Conservation (phyloP, 768 basidiomycete genomes). For the Suillus cothurnatus region DNA sequence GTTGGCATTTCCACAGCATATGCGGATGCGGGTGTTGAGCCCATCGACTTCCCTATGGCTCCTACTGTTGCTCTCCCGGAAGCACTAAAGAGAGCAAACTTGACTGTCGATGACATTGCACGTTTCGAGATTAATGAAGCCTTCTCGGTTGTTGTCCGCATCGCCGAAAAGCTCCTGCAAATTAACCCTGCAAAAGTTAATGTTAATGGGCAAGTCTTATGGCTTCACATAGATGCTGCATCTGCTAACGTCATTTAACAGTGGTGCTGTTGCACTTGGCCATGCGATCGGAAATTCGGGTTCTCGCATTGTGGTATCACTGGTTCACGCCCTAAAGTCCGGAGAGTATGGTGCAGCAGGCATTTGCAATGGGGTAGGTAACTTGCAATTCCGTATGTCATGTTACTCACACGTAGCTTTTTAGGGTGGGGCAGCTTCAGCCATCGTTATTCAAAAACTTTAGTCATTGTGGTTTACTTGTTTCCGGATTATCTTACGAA, state of each 20-base stretch:
- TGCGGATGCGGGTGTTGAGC: constrained; percentile 95
- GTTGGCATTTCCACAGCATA: constrained; percentile 57
- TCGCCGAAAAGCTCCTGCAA: constrained; percentile 85
- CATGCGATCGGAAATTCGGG: constrained; percentile 98
- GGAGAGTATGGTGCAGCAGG: constrained; percentile 96
- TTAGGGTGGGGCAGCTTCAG: constrained; percentile 91
- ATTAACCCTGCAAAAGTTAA: constrained; percentile 91
- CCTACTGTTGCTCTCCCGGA: constrained; percentile 89
- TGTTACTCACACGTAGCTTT: constrained; percentile 19
- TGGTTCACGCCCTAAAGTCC: constrained; percentile 86
- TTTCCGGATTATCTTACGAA: constrained; percentile 18
- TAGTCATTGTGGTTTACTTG: constrained; percentile 39
- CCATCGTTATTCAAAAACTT: constrained; percentile 85
- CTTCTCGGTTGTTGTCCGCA: constrained; percentile 91
- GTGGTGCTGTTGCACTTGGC: constrained; percentile 95
- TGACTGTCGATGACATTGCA: constrained; percentile 82
- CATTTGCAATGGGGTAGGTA: constrained; percentile 93
- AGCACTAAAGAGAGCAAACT: constrained; percentile 85
- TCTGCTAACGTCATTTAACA: constrained; percentile 36
- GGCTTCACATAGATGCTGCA: constrained; percentile 13
- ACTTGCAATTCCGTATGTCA: constrained; percentile 5
- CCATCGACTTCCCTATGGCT: constrained; percentile 95
- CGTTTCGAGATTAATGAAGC: constrained; percentile 98
- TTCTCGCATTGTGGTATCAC: constrained; percentile 89
- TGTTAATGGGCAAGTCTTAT: constrained; percentile 67